phyloP scores from a whole-genome alignment of 176 grass and related monocot species.

The Triticum monococcum region DNA sequence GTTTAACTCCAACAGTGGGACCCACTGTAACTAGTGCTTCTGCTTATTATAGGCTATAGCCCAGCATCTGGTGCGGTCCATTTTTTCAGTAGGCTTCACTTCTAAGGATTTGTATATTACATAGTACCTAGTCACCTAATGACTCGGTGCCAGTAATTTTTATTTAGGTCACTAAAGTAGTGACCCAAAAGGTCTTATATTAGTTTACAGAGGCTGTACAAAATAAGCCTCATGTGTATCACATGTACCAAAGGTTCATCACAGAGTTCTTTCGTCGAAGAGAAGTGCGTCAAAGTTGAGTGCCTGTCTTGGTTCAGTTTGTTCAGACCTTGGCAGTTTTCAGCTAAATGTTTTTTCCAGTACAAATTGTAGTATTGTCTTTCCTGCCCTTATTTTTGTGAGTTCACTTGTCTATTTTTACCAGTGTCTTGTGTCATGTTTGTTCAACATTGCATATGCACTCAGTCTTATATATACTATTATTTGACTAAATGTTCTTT shows the following conservation, averaged over 20 bases:
- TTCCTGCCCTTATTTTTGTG: not conserved
- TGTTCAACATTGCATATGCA: not conserved
- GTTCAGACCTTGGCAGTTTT: not conserved
- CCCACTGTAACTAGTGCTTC: not conserved
- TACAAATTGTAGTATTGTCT: not conserved
- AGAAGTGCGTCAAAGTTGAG: not conserved
- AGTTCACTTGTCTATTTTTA: not conserved
- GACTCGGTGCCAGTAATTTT: not conserved
- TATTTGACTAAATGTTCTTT: conserved; percentile 25
- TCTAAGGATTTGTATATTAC: not conserved
- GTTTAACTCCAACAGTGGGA: too few relatives aligned
- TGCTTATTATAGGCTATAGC: not conserved
- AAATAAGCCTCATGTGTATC: not conserved
- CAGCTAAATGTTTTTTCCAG: not conserved
- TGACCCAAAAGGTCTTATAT: too few relatives aligned
- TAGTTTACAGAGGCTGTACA: not conserved
- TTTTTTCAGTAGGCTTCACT: not conserved
- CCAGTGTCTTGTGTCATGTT: not conserved
- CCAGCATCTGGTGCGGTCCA: not conserved
- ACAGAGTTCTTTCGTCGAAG: not conserved
- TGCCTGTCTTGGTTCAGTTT: not conserved
- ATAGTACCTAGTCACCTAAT: not conserved
- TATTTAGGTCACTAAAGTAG: not conserved
- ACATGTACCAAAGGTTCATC: not conserved
- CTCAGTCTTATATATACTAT: not conserved